A percentile compares a stretch with the other conserved stretches of the same genome.
These are phyloP conservation scores for Apiotrichum sp. DNA, from an alignment of 1,284 basidiomycete species.

Conservation along the genomic window DNA sequence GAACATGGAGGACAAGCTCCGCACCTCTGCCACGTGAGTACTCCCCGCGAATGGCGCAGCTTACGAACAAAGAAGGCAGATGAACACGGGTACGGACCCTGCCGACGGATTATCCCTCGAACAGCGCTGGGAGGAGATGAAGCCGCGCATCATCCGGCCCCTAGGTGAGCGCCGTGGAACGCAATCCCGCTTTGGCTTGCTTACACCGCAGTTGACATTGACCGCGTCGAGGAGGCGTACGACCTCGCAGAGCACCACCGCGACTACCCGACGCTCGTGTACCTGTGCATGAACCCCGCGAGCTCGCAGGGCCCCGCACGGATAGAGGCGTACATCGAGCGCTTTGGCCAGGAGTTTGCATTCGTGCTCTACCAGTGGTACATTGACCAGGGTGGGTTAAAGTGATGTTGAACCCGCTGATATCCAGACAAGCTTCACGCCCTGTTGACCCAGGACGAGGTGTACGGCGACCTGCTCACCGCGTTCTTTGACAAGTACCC, in stretches of 20 bases:
- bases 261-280: constrained; percentile 75
- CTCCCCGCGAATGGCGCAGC: not conserved
- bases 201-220: constrained; percentile 55
- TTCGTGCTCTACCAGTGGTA: constrained; percentile 74
- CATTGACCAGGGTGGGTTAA: constrained; percentile 48
- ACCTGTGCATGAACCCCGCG: constrained; percentile 60
- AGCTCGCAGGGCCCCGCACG: constrained; percentile 33
- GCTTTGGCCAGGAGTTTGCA: constrained; percentile 77
- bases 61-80: constrained; percentile 22
- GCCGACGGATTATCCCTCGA: constrained; percentile 29
- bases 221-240: constrained; percentile 65
- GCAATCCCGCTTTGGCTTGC: too few species aligned
- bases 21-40: constrained; percentile 61
- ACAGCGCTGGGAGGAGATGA: constrained; percentile 35
- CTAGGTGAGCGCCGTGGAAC: constrained; percentile 24
- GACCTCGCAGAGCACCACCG: constrained; percentile 73
- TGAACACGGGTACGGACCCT: constrained; percentile 35
- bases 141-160: constrained; percentile 40
- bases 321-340: constrained; percentile 64
- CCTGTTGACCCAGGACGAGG: constrained; percentile 66
- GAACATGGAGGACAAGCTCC: constrained; percentile 65
- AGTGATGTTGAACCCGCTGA: not conserved
- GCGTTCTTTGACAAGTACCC: constrained; percentile 63
- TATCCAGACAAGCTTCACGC: constrained; percentile 61
- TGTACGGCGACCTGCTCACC: constrained; percentile 61